Percentiles rank a stretch among this genome's conserved stretches.
Conservation (phyloP, 139 green algal genomes). For the Mesostigma viride region DNA sequence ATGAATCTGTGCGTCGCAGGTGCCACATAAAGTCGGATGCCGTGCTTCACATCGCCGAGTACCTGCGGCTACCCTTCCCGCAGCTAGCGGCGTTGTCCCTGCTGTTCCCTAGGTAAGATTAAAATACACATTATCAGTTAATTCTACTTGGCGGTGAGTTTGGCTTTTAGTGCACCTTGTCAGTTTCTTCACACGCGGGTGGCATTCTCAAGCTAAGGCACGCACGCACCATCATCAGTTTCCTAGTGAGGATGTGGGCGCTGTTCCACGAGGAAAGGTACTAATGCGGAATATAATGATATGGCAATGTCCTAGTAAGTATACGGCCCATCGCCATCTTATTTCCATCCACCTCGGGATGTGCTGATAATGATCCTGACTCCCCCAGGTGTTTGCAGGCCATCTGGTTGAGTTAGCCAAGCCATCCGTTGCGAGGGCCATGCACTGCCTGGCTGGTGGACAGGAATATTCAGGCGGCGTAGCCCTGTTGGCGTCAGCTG, state of each 20-base stretch:
- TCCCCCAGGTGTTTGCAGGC: too few species aligned
- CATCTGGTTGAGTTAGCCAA: too few species aligned
- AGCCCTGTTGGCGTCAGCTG: background rate
- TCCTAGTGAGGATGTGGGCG: too few species aligned
- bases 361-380: too few species aligned
- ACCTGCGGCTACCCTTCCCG: conserved; percentile 16
- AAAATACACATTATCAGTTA: conserved; percentile 6
- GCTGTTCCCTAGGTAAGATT: conserved; percentile 16
- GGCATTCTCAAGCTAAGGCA: background rate
- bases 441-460: background rate
- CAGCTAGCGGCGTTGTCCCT: background rate
- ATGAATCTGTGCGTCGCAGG: background rate
- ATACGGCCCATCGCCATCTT: too few species aligned
- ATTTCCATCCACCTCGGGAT: too few species aligned
- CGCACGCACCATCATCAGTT: too few species aligned
- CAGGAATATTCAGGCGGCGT: background rate
- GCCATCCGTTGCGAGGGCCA: too few species aligned
- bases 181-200: background rate
- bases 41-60: conserved; percentile 16
- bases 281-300: too few species aligned
- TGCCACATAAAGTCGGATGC: conserved; percentile 24
- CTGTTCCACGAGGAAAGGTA: too few species aligned
- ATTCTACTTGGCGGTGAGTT: background rate
- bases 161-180: background rate
- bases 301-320: too few species aligned